Evolutionary conservation across 257 asterid genomes (phyloP).

Genomic region (Capsicum baccatum): DNA sequence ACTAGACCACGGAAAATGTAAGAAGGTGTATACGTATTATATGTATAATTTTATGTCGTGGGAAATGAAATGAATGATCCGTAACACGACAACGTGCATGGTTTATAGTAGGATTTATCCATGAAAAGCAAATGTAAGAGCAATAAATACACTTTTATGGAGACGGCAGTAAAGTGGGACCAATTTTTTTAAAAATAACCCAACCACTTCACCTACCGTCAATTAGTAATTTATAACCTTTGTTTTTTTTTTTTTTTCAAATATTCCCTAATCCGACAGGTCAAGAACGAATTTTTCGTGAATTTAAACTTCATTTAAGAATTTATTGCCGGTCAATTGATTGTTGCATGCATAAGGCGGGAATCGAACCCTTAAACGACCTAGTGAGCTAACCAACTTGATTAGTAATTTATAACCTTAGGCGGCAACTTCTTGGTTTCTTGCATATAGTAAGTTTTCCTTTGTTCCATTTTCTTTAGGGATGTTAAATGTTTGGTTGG

Average conservation of each 20-base stretch:
- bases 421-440: neutral
- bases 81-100: neutral
- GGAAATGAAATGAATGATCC: conserved; percentile 13
- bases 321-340: too few species aligned
- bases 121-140: neutral
- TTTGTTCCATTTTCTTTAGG: too few species aligned
- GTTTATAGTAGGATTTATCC: neutral
- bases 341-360: too few species aligned
- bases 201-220: neutral
- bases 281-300: too few species aligned
- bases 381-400: too few species aligned
- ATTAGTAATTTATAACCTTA: neutral
- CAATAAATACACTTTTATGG: neutral
- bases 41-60: neutral
- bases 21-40: neutral
- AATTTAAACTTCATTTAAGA: too few species aligned
- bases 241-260: too few species aligned
- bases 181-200: neutral
- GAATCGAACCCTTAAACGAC: too few species aligned
- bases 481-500: too few species aligned
- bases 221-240: neutral
- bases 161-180: neutral
- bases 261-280: too few species aligned
- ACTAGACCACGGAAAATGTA: neutral
- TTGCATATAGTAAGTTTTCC: neutral